phyloP scores from a whole-genome alignment of 2,329 filamentous ascomycete species.

The Fusarium guadeloupense region DNA sequence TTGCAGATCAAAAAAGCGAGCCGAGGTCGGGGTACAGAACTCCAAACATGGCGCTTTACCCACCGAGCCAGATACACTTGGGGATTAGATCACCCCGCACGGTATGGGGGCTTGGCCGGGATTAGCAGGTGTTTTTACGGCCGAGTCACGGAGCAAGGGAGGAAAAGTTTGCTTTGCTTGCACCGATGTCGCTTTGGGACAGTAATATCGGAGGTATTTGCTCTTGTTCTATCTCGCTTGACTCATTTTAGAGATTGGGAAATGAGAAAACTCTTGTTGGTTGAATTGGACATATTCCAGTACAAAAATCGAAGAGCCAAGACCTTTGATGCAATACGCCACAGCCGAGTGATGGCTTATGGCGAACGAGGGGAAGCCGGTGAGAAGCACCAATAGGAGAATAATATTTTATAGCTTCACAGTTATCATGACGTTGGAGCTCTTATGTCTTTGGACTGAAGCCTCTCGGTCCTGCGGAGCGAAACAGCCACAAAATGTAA shows the following conservation, averaged over 20 bases:
- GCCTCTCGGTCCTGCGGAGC: no score
- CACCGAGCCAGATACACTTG: slow-evolving; percentile 5
- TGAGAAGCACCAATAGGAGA: not conserved
- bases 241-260: slow-evolving; percentile 2
- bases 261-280: not conserved
- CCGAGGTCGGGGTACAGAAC: slow-evolving; percentile 30
- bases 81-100: slow-evolving; percentile 28
- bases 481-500: slow-evolving; percentile 16
- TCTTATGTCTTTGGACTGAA: no score
- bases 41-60: slow-evolving; percentile 14
- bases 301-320: no score
- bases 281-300: no score
- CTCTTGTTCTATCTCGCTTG: not conserved
- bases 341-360: slow-evolving; percentile 26
- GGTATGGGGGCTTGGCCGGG: slow-evolving; percentile 20
- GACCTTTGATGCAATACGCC: slow-evolving; percentile 12
- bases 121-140: slow-evolving; percentile 16
- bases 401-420: not conserved
- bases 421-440: not conserved
- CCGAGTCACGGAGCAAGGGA: slow-evolving; percentile 24
- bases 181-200: slow-evolving; percentile 32
- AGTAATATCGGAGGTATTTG: slow-evolving; percentile 17
- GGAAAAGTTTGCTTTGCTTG: slow-evolving; percentile 9
- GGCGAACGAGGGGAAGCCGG: slow-evolving; percentile 1
- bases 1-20: slow-evolving; percentile 18